Conservation (phyloP, 2,329 filamentous ascomycete species). For the Arthrobotrys megalospora region DNA sequence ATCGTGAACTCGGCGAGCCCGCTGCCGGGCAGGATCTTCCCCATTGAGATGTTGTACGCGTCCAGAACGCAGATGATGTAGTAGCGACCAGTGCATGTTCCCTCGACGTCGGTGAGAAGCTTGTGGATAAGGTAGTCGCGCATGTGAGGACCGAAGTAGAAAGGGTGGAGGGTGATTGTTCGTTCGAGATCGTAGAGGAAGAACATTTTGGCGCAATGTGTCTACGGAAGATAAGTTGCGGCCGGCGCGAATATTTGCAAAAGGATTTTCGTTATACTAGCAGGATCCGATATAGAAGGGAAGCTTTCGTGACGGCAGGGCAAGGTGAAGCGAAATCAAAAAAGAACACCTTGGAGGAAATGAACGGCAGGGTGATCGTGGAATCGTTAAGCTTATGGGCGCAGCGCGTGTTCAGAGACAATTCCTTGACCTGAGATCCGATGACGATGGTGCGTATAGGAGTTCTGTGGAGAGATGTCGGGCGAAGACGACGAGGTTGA, state of each 20-base stretch:
- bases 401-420: constrained; percentile 52
- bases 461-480: constrained; percentile 6
- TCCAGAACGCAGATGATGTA: constrained; percentile 99
- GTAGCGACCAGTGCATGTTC: constrained; percentile 93
- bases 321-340: neutral
- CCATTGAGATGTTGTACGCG: constrained; percentile 93
- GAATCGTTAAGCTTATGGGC: constrained; percentile 39
- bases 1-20: constrained; percentile 96
- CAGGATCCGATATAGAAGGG: constrained; percentile 3
- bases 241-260: constrained; percentile 33
- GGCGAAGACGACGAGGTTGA: neutral
- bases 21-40: constrained; percentile 89
- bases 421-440: constrained; percentile 41
- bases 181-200: constrained; percentile 98
- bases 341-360: constrained; percentile 34
- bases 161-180: constrained; percentile 93
- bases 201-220: constrained; percentile 78
- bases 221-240: constrained; percentile 36
- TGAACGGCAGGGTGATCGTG: constrained; percentile 41
- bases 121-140: constrained; percentile 90
- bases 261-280: constrained; percentile 8
- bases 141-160: constrained; percentile 95
- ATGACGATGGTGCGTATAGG: constrained; percentile 22
- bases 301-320: constrained; percentile 26
- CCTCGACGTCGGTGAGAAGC: constrained; percentile 92